Percentiles rank a stretch among this genome's conserved stretches.
Conservation (phyloP, 371 early-diverging fungal genomes). For the Mucor saturninus region DNA sequence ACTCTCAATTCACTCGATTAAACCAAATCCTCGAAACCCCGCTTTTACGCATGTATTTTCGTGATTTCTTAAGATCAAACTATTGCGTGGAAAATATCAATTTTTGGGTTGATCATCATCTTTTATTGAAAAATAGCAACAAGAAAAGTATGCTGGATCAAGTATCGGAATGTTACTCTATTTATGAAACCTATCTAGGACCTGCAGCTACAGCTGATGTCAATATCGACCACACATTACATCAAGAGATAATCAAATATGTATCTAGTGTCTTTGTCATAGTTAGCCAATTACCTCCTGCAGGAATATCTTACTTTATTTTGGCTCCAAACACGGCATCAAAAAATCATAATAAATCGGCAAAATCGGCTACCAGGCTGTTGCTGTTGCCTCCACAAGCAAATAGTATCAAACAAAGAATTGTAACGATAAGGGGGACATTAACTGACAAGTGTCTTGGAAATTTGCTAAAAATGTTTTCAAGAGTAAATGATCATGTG, state of each 20-base stretch:
- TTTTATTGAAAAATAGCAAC: slow-evolving; percentile 30
- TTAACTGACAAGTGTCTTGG: slow-evolving; percentile 23
- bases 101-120: slow-evolving; percentile 59
- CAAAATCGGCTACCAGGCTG: slow-evolving; percentile 1
- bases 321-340: not conserved
- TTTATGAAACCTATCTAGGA: slow-evolving; percentile 63
- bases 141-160: slow-evolving; percentile 36
- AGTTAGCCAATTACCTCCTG: not conserved
- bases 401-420: slow-evolving; percentile 7
- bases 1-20: slow-evolving; percentile 39
- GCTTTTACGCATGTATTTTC: slow-evolving; percentile 60
- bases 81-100: slow-evolving; percentile 69
- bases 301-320: slow-evolving; percentile 4
- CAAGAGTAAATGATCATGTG: slow-evolving; percentile 69
- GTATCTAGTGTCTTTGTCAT: slow-evolving; percentile 29
- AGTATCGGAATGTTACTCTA: slow-evolving; percentile 54
- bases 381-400: slow-evolving; percentile 18
- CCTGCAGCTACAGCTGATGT: slow-evolving; percentile 54
- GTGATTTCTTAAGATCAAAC: slow-evolving; percentile 62
- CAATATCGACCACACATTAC: slow-evolving; percentile 57
- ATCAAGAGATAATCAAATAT: slow-evolving; percentile 44
- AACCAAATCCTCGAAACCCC: slow-evolving; percentile 63
- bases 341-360: not conserved
- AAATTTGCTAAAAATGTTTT: slow-evolving; percentile 54
- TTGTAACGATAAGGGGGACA: slow-evolving; percentile 10